Evolutionary conservation across 2,329 filamentous ascomycete species (phyloP), one percentile per base, ranked within the genome.

Genomic region (Aureobasidium musti): DNA sequence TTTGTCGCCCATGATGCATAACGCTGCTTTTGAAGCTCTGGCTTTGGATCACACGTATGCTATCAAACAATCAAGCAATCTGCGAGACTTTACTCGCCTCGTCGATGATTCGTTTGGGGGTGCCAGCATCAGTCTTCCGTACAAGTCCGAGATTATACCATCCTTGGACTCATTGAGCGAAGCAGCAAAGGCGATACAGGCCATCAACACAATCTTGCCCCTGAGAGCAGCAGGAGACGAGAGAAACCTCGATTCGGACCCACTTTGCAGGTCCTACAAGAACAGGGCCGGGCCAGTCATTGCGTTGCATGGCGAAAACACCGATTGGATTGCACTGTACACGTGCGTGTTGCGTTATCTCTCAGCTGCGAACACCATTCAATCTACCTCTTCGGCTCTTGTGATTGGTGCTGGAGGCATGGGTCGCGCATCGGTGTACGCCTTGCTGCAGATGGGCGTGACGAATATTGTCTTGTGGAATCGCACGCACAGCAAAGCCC

Each of bases 241-340:
- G 33, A 67, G 77, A 5, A 82, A 82, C 1, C 76, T 86, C n/a
- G 79, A 82, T 52, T 79, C 82, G 11, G 26, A 35, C 82, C 87
- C 52, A 3, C 10, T 21, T 19, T 49, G 57, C 14, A 28, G 41
- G 19, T 49, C n/a, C 2, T 17, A 33, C 21, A 83, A 87, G 67
- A 88, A 88, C 69, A 82, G 86, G 50, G 83, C 87, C 1, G 89
- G 90, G 0, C 84, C 87, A 0, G 85, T 91, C 7, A 84, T 85
- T 68, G 89, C 87, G 0, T 80, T 92, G 0, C 91, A 91, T 69
- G 91, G 90, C 1, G 89, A 92, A 67, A 93, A 93, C 68, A 92
- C 90, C 0, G 90, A 93, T 74, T 93, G 90, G 88, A 89, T 92
- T 39, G 90, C 90, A 5, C 90, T 93, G 49, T 82, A 88, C 63